Evolutionary conservation across 192 early-diverging fungal species (phyloP), one percentile per base, ranked within the genome.

Genomic region (Coemansia sp.): DNA sequence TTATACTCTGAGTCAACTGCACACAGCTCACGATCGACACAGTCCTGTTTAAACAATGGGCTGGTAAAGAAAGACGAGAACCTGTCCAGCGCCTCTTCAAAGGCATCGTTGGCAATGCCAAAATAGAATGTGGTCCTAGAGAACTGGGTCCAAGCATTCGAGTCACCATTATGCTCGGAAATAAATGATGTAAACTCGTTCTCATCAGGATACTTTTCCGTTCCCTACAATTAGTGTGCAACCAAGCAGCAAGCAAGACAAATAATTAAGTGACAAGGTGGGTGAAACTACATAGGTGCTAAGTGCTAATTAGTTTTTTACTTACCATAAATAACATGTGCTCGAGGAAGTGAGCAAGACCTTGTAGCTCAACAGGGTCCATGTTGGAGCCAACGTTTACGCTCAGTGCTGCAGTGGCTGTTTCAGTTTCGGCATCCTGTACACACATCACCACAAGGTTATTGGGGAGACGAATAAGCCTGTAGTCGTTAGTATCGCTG

Each of bases 1-100:
- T 92, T 91, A 53, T 92, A 91, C 66, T 98, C 97, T 1, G 95
- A 96, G 76, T 99, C 94, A 7, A 98, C 94, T 3, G 93, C 93
- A 16, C 87, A 80, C 63, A 97, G 70, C 77, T 98, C 96, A 19
- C 92, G 86, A 26, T 96, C 94, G 7, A 91, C 92, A 66, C 90
- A 91, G 32, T 86, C 87, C 21, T 89, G 87, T 32, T 86, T 78
- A 80, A 97, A 95, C 26, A 96, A 85, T 6, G 95, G 95, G 19
- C 83, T 78, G 28, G 92, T 92, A 74, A 98, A 96, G 74, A 96
- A 94, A 68, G 92, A 88, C 0, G 94, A 82, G 60, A 94, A 90
- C 33, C 91, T 71, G 66, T 89, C 90, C 23, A 91, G 76, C 2
- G 84, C 86, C 26, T 73, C 85, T 53, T 87, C 88, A 11, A 91